Base-by-base conservation (phyloP, 2,329 filamentous ascomycete genomes). In the Dactylellina haptotyla region DNA sequence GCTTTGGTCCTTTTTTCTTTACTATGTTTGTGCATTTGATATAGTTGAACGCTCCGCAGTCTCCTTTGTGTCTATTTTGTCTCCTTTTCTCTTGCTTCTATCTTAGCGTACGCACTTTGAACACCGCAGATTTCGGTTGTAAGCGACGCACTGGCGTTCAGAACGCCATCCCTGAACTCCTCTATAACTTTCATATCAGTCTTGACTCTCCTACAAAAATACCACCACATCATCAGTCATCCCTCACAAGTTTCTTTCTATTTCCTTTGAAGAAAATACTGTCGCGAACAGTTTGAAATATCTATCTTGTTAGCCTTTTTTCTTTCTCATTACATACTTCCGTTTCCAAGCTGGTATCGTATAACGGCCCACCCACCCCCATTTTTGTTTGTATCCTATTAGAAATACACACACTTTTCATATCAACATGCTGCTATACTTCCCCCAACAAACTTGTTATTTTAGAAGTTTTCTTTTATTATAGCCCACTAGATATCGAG, bases 401-500 rank as follows among this genome's bases (percentile, higher is more conserved):
- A 65, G 58, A 72, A 54, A 63, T 59, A 72, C 58, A 63, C 37
- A 30, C 20, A 34, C 53, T 34, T 34, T 67, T 39, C 25, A 54
- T 30, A 50, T 37, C 37, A 59, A 14, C 18, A 62, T 56, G 34
- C 48, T 45, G 32, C 37, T 59, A 34, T 54, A 61, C 54, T 65
- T 67, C 26, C 71, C 59, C 65, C 56, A 51, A 66, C 59, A 65
- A 25, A 58, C 62, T 64, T 45, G 57, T 54, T 41, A 63, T 37
- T 46, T 72, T 58, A 25, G 58, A 37, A 54, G 85, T 16, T 86
- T 84, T 26, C 75, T 74, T 59, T 72, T 46, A n/a, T 6, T 8
- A 46, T 46, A 46, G 41, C 41, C 18, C 23, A n/a, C 39, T 50
- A 50, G 46, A 50, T 50, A 50, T 50, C 41, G 26, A 26, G 23